Conservation (phyloP, 2,329 filamentous ascomycete species). For the Neurospora sp. region DNA sequence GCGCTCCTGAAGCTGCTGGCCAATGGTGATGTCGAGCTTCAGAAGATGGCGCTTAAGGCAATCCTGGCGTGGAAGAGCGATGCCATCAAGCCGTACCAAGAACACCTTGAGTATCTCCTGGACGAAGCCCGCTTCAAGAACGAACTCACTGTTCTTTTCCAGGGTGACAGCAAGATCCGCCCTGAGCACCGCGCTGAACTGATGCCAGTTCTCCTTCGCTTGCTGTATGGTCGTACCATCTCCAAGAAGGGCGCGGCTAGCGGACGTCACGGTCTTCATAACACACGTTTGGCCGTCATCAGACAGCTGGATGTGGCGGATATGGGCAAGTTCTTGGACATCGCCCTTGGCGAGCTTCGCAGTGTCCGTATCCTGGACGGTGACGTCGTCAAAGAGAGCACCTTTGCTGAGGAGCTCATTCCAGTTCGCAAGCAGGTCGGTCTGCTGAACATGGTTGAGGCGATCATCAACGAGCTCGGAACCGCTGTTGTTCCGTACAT, state of each 20-base stretch:
- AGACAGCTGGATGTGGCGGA: constrained; percentile 66
- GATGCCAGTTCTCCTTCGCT: constrained; percentile 75
- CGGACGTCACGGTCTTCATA: constrained; percentile 70
- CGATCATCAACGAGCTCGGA: constrained; percentile 77
- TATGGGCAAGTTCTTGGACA: constrained; percentile 70
- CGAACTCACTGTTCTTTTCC: constrained; percentile 81
- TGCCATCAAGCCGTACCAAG: constrained; percentile 66
- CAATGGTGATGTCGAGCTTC: constrained; percentile 85
- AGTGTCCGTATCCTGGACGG: constrained; percentile 48
- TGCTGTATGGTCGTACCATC: constrained; percentile 85
- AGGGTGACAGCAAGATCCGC: constrained; percentile 63
- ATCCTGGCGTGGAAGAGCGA: constrained; percentile 83
- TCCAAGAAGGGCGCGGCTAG: constrained; percentile 68
- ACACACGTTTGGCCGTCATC: constrained; percentile 70
- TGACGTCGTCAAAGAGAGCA: constrained; percentile 35
- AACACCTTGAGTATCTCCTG: constrained; percentile 75
- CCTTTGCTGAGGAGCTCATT: constrained; percentile 50
- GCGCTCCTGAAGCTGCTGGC: constrained; percentile 66
- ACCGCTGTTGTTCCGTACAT: constrained; percentile 60
- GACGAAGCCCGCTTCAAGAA: constrained; percentile 90
- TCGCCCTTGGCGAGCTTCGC: constrained; percentile 64
- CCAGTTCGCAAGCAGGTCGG: constrained; percentile 74
- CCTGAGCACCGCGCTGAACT: constrained; percentile 61
- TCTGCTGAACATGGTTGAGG: constrained; percentile 82
- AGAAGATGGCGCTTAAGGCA: constrained; percentile 74